Evolutionary conservation across 495 filamentous ascomycete genomes (phyloP).

Genomic region (Neurospora sp.): DNA sequence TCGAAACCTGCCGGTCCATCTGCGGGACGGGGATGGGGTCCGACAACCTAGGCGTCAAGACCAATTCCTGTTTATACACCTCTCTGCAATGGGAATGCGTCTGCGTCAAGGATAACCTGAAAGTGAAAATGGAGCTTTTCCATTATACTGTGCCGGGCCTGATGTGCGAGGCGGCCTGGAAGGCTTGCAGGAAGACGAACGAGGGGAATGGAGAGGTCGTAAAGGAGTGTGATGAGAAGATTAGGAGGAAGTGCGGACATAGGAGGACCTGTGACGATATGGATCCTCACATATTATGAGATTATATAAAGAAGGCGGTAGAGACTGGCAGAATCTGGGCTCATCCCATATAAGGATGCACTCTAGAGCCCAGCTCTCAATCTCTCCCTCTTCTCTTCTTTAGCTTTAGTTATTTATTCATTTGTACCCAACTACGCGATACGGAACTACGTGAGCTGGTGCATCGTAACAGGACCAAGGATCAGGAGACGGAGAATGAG

Average conservation of each 20-base stretch:
- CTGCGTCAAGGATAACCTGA: background rate
- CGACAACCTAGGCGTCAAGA: rapidly evolving
- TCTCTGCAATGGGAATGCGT: background rate
- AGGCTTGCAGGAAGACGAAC: background rate
- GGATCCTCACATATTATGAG: no score
- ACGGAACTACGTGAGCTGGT: no score
- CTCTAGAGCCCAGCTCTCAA: no score
- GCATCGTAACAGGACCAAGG: no score
- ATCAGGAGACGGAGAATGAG: background rate
- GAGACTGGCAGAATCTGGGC: no score
- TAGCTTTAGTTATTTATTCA: no score
- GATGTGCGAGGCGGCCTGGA: background rate
- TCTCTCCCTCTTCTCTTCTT: no score
- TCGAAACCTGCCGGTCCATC: background rate
- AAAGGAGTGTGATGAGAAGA: background rate
- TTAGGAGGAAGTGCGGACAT: background rate
- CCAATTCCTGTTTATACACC: rapidly evolving
- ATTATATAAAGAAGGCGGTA: no score
- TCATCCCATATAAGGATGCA: no score
- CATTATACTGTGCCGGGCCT: background rate
- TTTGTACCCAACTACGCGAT: no score
- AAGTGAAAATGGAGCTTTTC: background rate
- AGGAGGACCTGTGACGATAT: no score
- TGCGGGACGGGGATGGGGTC: background rate
- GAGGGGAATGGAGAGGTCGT: background rate